These are phyloP conservation scores for Paecilomyces dactylethromorphus DNA, from an alignment of 2,329 filamentous ascomycete genomes.

Conservation along the genomic window DNA sequence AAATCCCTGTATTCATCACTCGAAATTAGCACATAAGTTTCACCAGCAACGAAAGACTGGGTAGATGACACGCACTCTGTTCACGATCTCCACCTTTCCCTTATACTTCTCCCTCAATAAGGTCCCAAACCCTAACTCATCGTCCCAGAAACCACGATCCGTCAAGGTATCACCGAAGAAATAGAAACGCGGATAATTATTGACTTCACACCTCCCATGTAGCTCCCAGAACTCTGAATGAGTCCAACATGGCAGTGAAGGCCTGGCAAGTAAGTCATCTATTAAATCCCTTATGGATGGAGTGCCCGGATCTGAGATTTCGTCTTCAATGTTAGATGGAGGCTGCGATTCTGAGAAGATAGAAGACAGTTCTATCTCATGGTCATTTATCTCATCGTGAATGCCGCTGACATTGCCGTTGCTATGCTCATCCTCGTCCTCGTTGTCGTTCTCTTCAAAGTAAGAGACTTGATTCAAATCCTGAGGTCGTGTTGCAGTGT, in stretches of 20 bases:
- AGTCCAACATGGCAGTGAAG: background rate
- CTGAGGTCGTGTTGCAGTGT: too few species aligned
- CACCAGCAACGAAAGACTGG: background rate
- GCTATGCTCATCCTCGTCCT: too few species aligned
- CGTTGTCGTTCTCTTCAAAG: too few species aligned
- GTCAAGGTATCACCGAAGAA: constrained; percentile 16
- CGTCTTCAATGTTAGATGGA: too few species aligned
- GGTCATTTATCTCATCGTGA: too few species aligned
- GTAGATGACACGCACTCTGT: constrained; percentile 8
- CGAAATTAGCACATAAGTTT: background rate
- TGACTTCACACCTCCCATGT: background rate
- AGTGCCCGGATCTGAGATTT: too few species aligned
- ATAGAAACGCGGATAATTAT: constrained; percentile 13
- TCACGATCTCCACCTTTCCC: constrained; percentile 13
- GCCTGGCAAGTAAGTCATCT: background rate
- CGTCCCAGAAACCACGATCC: constrained; percentile 8
- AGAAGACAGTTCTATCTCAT: too few species aligned
- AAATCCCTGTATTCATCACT: background rate
- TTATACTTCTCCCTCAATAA: constrained; percentile 12
- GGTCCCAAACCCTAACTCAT: constrained; percentile 11
- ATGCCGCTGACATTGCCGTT: too few species aligned
- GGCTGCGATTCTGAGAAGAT: too few species aligned
- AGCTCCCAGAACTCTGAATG: background rate
- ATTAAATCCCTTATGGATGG: too few species aligned
- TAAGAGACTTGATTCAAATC: too few species aligned